Percentiles rank a stretch among this genome's conserved stretches.
These are phyloP conservation scores for Zymoseptoria ardabiliae DNA, from an alignment of 2,329 filamentous ascomycete genomes.

Conservation along the genomic window DNA sequence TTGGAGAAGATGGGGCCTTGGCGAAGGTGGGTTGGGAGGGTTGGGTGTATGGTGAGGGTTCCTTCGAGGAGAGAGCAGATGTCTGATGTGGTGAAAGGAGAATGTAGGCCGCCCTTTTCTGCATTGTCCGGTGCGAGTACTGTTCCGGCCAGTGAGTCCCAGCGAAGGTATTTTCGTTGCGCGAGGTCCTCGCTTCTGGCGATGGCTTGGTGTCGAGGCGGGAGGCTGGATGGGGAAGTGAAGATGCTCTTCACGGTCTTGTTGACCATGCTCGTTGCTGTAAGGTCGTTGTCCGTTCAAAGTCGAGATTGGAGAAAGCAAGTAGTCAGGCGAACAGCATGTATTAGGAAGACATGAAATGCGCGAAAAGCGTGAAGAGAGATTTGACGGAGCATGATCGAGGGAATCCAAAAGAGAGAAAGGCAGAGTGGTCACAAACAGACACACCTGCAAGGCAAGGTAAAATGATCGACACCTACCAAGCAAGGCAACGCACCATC, in stretches of 20 bases:
- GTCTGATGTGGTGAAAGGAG: background rate
- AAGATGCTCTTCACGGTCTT: slow-evolving; percentile 11
- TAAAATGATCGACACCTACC: background rate
- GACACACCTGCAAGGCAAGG: background rate
- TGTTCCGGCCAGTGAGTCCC: slow-evolving; percentile 3
- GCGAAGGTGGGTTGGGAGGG: slow-evolving; percentile 39
- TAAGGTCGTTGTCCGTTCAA: background rate
- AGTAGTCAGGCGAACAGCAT: background rate
- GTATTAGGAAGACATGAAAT: background rate
- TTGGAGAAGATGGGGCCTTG: slow-evolving; percentile 34
- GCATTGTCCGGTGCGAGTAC: too few species aligned
- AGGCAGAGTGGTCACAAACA: background rate
- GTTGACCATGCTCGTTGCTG: slow-evolving; percentile 6
- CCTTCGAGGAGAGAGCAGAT: slow-evolving; percentile 32
- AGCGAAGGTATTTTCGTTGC: slow-evolving; percentile 10
- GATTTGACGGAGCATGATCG: background rate
- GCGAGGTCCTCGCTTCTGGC: slow-evolving; percentile 2
- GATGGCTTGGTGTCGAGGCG: background rate
- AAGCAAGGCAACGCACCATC: background rate
- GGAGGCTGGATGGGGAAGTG: slow-evolving; percentile 3
- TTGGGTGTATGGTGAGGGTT: slow-evolving; percentile 36
- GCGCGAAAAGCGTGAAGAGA: background rate
- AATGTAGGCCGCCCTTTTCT: background rate
- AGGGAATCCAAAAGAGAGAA: background rate
- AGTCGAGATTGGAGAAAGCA: background rate